phyloP scores from a whole-genome alignment of 2,329 filamentous ascomycete species.

The Colletotrichum cuscutae region DNA sequence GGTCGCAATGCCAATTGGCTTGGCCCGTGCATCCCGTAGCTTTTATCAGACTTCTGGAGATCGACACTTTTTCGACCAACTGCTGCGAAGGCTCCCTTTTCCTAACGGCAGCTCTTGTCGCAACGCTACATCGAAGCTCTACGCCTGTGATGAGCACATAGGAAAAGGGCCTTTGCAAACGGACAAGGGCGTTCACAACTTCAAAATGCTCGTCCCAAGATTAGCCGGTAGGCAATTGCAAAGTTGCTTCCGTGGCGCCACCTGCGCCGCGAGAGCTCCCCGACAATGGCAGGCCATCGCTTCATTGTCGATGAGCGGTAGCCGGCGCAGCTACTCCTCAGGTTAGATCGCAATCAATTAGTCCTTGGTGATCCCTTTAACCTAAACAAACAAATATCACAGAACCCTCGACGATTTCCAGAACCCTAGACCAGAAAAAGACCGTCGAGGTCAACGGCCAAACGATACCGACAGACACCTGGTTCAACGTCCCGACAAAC shows the following conservation, averaged over 20 bases:
- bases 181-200: background rate
- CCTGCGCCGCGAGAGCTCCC: background rate
- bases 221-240: conserved; percentile 31
- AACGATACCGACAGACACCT: conserved; percentile 76
- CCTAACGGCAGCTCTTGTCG: background rate
- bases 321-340: conserved; percentile 37
- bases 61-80: background rate
- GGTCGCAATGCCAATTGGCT: background rate
- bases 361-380: no score
- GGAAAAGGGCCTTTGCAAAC: conserved; percentile 6
- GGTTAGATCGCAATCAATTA: conserved; percentile 30
- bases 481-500: conserved; percentile 84
- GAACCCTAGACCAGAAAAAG: conserved; percentile 37
- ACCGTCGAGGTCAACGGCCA: conserved; percentile 70
- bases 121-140: background rate
- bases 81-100: background rate
- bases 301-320: conserved; percentile 1
- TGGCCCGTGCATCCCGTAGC: background rate
- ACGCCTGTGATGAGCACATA: conserved; percentile 12
- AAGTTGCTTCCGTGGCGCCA: conserved; percentile 28
- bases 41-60: background rate
- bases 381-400: conserved; percentile 2
- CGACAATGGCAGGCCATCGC: conserved; percentile 11
- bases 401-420: background rate
- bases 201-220: conserved; percentile 25